Evolutionary conservation across 2,329 filamentous ascomycete genomes (phyloP).

Genomic region (Ophiostoma montium): DNA sequence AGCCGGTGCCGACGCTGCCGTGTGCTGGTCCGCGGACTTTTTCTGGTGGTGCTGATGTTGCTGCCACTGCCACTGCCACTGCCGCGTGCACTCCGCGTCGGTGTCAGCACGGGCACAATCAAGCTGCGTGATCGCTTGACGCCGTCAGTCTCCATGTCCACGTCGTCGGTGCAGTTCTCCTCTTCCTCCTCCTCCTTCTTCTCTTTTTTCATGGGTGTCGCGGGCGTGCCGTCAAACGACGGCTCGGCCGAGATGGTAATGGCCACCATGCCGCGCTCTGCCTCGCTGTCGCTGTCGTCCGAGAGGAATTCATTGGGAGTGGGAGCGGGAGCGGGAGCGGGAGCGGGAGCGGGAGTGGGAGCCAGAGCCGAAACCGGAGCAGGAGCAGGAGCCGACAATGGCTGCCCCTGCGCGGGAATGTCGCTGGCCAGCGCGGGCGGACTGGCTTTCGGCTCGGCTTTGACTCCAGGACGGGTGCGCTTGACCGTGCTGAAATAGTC

Average conservation of each 20-base stretch:
- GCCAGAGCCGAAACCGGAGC: too few species aligned
- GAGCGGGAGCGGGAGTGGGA: too few species aligned
- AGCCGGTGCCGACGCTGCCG: background rate
- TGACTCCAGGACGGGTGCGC: background rate
- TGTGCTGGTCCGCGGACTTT: background rate
- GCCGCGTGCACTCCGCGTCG: background rate
- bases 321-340: too few species aligned
- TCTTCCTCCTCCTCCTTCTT: background rate
- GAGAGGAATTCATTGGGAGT: too few species aligned
- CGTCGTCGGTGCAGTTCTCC: background rate
- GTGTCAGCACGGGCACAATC: background rate
- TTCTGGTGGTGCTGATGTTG: background rate
- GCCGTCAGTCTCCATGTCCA: background rate
- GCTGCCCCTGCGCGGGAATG: too few species aligned
- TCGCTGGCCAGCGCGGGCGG: too few species aligned
- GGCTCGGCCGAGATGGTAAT: conserved; percentile 9
- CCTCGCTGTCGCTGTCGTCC: conserved; percentile 11
- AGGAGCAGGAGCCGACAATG: too few species aligned
- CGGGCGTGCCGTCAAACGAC: background rate
- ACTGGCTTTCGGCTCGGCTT: background rate
- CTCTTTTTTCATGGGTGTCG: background rate
- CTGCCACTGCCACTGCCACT: background rate
- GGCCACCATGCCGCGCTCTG: conserved; percentile 11
- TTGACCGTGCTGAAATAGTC: conserved; percentile 8
- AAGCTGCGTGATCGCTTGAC: background rate